Evolutionary conservation across 306 rosid genomes (phyloP).

Genomic region (Vigna unguiculata): DNA sequence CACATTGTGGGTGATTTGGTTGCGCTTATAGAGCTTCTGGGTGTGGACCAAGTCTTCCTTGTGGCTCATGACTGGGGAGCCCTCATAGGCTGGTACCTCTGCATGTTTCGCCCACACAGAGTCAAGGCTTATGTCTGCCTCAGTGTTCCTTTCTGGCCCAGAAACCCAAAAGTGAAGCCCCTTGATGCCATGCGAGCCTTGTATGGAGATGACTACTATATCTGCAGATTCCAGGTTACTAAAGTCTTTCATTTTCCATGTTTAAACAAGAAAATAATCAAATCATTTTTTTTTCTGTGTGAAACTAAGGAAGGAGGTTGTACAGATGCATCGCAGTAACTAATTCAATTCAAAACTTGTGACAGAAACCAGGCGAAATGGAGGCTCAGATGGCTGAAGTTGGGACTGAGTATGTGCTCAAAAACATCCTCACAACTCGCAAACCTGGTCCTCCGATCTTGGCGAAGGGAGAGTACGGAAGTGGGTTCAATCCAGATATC

Average conservation of each 20-base stretch:
- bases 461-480: conserved; percentile 44
- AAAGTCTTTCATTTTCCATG: too few species aligned
- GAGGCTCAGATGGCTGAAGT: conserved; percentile 47
- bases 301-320: too few species aligned
- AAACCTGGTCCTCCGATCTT: conserved; percentile 42
- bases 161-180: background rate
- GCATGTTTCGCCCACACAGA: conserved; percentile 48
- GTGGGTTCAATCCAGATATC: conserved; percentile 34
- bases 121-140: conserved; percentile 47
- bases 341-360: background rate
- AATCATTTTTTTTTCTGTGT: too few species aligned
- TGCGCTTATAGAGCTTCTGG: conserved; percentile 28
- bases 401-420: conserved; percentile 40
- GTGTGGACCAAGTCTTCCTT: conserved; percentile 42
- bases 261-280: too few species aligned
- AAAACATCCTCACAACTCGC: conserved; percentile 40
- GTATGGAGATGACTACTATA: conserved; percentile 51
- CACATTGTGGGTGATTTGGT: conserved; percentile 47
- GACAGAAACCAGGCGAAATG: conserved; percentile 42
- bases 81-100: conserved; percentile 39
- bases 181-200: conserved; percentile 18
- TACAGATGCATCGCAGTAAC: too few species aligned
- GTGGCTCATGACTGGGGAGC: conserved; percentile 59
- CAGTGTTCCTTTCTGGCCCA: conserved; percentile 19
- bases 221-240: conserved; percentile 53